phyloP scores from a whole-genome alignment of 2,329 filamentous ascomycete genomes.

The Verruconis gallopava region DNA sequence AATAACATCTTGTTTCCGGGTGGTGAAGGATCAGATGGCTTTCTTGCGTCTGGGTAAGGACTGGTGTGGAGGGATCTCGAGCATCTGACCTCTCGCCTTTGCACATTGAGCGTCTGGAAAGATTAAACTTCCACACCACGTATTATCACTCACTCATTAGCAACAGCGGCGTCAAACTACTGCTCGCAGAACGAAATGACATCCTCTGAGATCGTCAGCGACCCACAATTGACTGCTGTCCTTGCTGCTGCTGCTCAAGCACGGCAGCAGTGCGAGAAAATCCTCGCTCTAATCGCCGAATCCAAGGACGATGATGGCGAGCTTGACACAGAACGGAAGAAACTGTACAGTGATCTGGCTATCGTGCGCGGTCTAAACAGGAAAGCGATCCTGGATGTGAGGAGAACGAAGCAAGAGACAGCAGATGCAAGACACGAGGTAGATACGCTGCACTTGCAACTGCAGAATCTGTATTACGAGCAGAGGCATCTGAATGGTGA shows the following conservation, averaged over 20 bases:
- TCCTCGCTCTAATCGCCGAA: constrained; percentile 8
- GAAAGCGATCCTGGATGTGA: constrained; percentile 63
- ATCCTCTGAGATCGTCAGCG: constrained; percentile 9
- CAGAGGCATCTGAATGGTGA: constrained; percentile 82
- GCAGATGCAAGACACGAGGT: constrained; percentile 83
- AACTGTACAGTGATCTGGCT: constrained; percentile 36
- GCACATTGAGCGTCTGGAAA: too few species aligned
- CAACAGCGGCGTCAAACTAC: too few species aligned
- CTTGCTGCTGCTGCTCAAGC: constrained; percentile 6
- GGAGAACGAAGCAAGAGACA: constrained; percentile 75
- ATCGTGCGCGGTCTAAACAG: constrained; percentile 75
- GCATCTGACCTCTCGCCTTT: too few species aligned
- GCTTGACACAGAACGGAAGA: constrained; percentile 4
- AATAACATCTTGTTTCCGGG: too few species aligned
- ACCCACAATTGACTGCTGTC: constrained; percentile 7
- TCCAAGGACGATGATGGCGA: not conserved
- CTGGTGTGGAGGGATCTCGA: too few species aligned
- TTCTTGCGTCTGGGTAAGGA: too few species aligned
- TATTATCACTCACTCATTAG: too few species aligned
- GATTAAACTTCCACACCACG: too few species aligned
- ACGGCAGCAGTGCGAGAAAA: constrained; percentile 9
- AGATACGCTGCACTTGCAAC: constrained; percentile 76
- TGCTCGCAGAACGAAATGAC: too few species aligned
- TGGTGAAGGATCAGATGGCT: too few species aligned
- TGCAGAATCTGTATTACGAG: constrained; percentile 95